Conservation (phyloP, 805 yeast genomes). For the Metschnikowia koreensis region DNA sequence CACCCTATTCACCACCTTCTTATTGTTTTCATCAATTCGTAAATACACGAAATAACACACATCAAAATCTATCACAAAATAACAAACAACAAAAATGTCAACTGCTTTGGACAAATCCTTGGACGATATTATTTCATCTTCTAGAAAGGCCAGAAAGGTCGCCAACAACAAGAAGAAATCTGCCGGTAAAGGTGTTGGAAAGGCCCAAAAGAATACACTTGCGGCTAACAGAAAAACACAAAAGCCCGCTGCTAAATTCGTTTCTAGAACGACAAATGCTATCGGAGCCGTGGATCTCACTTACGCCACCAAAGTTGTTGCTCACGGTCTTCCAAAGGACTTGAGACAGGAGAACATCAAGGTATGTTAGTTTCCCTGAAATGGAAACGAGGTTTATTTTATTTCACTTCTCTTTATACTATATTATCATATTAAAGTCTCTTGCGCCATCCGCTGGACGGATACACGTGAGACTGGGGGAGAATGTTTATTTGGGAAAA, state of each 20-base stretch:
- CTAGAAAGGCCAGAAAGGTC: conserved; percentile 40
- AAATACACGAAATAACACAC: background rate
- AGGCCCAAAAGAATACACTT: conserved; percentile 26
- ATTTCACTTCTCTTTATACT: conserved; percentile 1
- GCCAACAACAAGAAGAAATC: conserved; percentile 28
- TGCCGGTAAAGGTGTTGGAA: conserved; percentile 38
- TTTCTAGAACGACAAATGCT: conserved; percentile 8
- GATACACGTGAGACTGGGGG: background rate
- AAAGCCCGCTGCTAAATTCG: conserved; percentile 29
- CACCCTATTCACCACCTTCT: background rate
- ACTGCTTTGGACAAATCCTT: conserved; percentile 86
- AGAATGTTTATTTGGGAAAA: background rate
- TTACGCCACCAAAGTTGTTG: conserved; percentile 78
- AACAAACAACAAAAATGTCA: conserved; percentile 48
- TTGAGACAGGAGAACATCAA: conserved; percentile 78
- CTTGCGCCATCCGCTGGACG: conserved; percentile 2
- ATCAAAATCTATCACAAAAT: background rate
- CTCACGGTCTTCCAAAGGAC: conserved; percentile 80
- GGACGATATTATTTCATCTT: conserved; percentile 85
- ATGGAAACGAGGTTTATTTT: conserved; percentile 8
- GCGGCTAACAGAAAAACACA: conserved; percentile 28
- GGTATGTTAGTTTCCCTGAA: conserved; percentile 55
- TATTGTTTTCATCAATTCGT: background rate
- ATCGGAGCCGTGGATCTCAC: conserved; percentile 41
- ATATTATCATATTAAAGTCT: background rate